These are phyloP conservation scores for Nannochloropsis gaditana DNA, from an alignment of 108 stramenopile species.

Conservation along the genomic window DNA sequence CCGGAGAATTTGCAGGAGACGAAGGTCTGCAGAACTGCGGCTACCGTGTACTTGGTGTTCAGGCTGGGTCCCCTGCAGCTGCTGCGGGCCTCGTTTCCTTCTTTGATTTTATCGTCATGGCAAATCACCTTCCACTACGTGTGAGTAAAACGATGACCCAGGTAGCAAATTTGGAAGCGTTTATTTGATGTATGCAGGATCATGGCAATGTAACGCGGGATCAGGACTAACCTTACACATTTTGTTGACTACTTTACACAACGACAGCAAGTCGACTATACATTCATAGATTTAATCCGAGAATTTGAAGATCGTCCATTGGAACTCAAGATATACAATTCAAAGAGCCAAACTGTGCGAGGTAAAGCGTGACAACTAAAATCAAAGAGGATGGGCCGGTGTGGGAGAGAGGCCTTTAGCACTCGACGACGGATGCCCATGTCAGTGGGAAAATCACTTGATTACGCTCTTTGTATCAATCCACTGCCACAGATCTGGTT, in stretches of 20 bases:
- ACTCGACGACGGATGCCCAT: no score
- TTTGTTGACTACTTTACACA: neutral
- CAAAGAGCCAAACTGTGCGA: constrained; percentile 35
- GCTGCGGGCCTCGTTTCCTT: constrained; percentile 83
- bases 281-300: constrained; percentile 52
- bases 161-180: no score
- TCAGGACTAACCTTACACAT: no score
- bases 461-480: neutral
- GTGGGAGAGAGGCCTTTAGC: neutral
- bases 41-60: constrained; percentile 89
- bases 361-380: neutral
- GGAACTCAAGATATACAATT: constrained; percentile 50
- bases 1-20: neutral
- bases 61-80: constrained; percentile 79
- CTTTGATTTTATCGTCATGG: constrained; percentile 87
- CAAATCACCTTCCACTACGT: constrained; percentile 28
- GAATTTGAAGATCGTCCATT: constrained; percentile 50
- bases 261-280: constrained; percentile 34
- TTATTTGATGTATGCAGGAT: no score
- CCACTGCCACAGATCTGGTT: constrained; percentile 56
- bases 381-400: neutral
- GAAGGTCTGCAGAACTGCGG: constrained; percentile 66
- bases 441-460: neutral
- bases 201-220: no score
- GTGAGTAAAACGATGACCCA: neutral